phyloP scores from a whole-genome alignment of 2,329 filamentous ascomycete genomes.

The Penicillium sp. region DNA sequence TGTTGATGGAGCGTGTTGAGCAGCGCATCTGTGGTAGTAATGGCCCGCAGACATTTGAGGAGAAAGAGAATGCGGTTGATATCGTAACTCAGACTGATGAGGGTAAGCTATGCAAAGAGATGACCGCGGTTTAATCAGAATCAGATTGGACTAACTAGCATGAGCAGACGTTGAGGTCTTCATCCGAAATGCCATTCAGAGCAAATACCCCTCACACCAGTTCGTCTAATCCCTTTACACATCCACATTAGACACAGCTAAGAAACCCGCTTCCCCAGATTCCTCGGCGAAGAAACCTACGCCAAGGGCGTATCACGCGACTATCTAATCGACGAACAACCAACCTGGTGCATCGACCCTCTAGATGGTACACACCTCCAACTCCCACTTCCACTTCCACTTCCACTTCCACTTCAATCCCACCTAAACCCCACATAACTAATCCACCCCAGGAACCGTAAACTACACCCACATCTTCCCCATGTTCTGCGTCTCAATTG shows the following conservation, averaged over 20 bases:
- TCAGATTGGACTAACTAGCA: slow-evolving; percentile 9
- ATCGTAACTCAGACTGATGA: slow-evolving; percentile 79
- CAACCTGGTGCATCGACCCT: slow-evolving; percentile 79
- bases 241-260: not conserved
- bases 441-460: slow-evolving; percentile 61
- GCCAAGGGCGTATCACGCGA: slow-evolving; percentile 69
- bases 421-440: not conserved
- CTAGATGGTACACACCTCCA: slow-evolving; percentile 65
- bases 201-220: slow-evolving; percentile 70
- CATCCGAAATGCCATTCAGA: slow-evolving; percentile 65
- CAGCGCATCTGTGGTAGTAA: slow-evolving; percentile 55
- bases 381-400: rapidly evolving
- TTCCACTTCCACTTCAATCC: too few species aligned
- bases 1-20: slow-evolving; percentile 70
- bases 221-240: slow-evolving; percentile 47
- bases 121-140: not conserved
- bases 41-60: slow-evolving; percentile 53
- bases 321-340: slow-evolving; percentile 68
- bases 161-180: slow-evolving; percentile 71
- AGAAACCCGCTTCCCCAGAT: slow-evolving; percentile 53
- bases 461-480: slow-evolving; percentile 82
- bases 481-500: slow-evolving; percentile 82
- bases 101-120: slow-evolving; percentile 53
- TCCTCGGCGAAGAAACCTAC: slow-evolving; percentile 79
- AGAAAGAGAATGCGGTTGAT: slow-evolving; percentile 79